phyloP scores from a whole-genome alignment of 2,329 filamentous ascomycete species.

The Aspergillus fischeri region DNA sequence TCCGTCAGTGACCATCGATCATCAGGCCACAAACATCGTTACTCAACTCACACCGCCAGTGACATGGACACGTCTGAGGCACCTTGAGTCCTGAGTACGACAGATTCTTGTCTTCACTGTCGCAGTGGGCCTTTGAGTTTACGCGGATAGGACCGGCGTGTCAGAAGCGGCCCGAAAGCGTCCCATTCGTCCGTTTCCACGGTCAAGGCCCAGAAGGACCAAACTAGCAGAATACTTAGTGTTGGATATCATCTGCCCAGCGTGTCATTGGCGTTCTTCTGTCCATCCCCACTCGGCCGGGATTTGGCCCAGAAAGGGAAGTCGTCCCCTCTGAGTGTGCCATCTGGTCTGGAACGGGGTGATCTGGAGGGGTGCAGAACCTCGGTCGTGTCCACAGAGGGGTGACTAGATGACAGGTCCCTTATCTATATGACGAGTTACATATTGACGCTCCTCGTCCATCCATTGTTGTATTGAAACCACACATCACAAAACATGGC shows the following conservation, averaged over 20 bases:
- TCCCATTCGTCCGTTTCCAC: background rate
- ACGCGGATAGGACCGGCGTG: background rate
- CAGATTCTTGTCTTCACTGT: background rate
- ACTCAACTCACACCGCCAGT: background rate
- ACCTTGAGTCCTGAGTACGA: background rate
- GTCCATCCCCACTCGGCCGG: background rate
- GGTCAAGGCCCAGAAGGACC: background rate
- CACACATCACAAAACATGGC: constrained; percentile 13
- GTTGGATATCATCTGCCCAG: background rate
- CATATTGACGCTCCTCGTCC: background rate
- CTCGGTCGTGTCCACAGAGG: no score
- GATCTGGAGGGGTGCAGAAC: no score
- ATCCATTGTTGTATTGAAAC: background rate
- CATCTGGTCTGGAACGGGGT: background rate
- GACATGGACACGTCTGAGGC: background rate
- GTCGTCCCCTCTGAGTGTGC: background rate
- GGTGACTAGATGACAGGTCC: background rate
- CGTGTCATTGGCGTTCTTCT: background rate
- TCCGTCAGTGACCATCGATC: background rate
- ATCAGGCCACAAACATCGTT: background rate
- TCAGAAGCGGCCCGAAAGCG: background rate
- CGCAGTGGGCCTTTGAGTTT: background rate
- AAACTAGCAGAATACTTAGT: background rate
- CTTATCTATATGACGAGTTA: background rate
- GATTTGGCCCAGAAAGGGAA: background rate